Percentiles rank a stretch among this genome's conserved stretches.
Evolutionary conservation across 768 basidiomycete species (phyloP).

Genomic region (Podaxis sp.): DNA sequence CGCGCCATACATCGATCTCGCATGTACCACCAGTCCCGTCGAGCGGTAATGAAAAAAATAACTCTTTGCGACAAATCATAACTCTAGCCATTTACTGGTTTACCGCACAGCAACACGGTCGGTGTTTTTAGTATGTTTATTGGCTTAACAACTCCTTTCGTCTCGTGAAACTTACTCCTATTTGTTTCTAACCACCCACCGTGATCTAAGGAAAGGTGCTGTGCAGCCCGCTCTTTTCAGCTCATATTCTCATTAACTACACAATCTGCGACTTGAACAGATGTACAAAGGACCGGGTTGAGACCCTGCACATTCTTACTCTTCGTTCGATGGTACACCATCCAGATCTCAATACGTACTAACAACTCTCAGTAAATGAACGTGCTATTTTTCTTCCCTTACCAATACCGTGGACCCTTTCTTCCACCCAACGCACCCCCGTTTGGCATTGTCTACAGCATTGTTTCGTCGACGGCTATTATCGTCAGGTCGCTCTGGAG

Average conservation of each 20-base stretch:
- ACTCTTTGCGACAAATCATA: neutral
- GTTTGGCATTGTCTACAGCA: neutral
- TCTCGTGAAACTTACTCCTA: neutral
- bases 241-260: neutral
- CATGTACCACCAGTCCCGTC: neutral
- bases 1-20: neutral
- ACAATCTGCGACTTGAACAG: neutral
- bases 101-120: neutral
- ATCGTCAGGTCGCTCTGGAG: neutral
- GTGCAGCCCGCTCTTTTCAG: neutral
- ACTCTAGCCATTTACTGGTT: neutral
- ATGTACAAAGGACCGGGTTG: neutral
- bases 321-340: neutral
- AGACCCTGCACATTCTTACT: neutral
- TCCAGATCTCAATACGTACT: neutral
- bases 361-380: neutral
- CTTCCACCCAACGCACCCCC: neutral
- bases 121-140: neutral
- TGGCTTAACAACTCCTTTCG: neutral
- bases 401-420: neutral
- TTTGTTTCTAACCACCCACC: neutral
- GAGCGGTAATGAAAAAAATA: neutral
- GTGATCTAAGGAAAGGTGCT: neutral
- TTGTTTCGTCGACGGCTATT: neutral
- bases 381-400: neutral